Conservation (phyloP, 2,329 filamentous ascomycete species). For the Echinosphaeria canescens region DNA sequence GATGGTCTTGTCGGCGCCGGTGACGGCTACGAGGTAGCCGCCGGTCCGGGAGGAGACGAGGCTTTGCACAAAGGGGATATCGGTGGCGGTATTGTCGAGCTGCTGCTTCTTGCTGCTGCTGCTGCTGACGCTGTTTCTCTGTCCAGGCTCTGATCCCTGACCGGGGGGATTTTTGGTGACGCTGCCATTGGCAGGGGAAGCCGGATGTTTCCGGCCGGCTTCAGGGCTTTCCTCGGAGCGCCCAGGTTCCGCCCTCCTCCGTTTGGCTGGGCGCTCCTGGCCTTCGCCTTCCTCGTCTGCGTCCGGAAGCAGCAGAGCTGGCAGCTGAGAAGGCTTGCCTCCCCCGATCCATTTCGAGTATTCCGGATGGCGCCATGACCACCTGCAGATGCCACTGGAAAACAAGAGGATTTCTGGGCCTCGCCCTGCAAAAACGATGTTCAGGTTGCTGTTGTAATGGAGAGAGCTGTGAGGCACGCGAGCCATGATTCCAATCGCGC, state of each 20-base stretch:
- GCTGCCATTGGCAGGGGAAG: too few species aligned
- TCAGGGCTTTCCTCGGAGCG: conserved; percentile 3
- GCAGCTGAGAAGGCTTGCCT: too few species aligned
- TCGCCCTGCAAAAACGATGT: conserved; percentile 49
- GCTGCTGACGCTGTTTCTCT: conserved; percentile 7
- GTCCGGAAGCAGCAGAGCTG: conserved; percentile 7
- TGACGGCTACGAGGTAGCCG: conserved; percentile 53
- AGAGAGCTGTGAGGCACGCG: too few species aligned
- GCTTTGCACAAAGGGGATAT: conserved; percentile 45
- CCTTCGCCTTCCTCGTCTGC: conserved; percentile 7
- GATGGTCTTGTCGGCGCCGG: conserved; percentile 79
- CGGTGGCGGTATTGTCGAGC: too few species aligned
- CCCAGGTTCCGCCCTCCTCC: conserved; percentile 7
- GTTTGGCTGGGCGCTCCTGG: conserved; percentile 9
- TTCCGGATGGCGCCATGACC: too few species aligned
- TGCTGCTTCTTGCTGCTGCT: conserved; percentile 4
- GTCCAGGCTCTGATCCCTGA: too few species aligned
- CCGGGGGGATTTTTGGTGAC: too few species aligned
- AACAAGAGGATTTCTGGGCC: conserved; percentile 53
- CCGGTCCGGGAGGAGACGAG: conserved; percentile 41
- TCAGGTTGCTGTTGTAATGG: too few species aligned
- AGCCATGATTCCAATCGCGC: too few species aligned
- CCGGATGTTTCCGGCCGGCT: too few species aligned
- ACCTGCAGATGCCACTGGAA: too few species aligned
- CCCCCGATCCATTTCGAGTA: too few species aligned